A percentile compares a stretch with the other conserved stretches of the same genome.
These are phyloP conservation scores for Didymella lethalis DNA, from an alignment of 2,329 filamentous ascomycete species.

Conservation along the genomic window DNA sequence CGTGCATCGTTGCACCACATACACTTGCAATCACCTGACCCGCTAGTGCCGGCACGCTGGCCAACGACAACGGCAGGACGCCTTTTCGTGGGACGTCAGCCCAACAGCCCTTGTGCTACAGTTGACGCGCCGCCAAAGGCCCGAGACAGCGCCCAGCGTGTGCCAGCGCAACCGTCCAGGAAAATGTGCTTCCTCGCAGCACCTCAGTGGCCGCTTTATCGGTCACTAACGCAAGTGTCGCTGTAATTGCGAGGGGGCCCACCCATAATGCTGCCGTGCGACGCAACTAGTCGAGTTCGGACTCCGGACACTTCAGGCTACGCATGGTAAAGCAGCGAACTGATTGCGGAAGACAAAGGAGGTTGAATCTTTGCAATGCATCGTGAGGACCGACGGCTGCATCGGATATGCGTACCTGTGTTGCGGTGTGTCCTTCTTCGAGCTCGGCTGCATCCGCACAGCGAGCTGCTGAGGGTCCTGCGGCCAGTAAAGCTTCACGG, in stretches of 20 bases:
- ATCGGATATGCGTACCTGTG: slow-evolving; percentile 13
- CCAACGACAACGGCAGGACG: slow-evolving; percentile 19
- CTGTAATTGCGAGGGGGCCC: background rate
- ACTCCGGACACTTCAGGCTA: background rate
- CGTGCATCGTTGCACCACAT: slow-evolving; percentile 21
- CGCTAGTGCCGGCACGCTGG: slow-evolving; percentile 21
- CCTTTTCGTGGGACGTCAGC: slow-evolving; percentile 21
- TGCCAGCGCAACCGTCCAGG: slow-evolving; percentile 12
- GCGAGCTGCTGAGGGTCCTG: slow-evolving; percentile 16
- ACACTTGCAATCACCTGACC: slow-evolving; percentile 22
- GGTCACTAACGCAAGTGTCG: slow-evolving; percentile 13
- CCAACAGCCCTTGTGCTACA: slow-evolving; percentile 16
- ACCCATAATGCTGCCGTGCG: slow-evolving; percentile 6
- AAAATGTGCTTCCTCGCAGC: slow-evolving; percentile 6
- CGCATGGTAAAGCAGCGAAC: slow-evolving; percentile 1
- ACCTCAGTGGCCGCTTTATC: slow-evolving; percentile 15
- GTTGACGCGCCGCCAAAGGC: slow-evolving; percentile 19
- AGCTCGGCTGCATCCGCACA: slow-evolving; percentile 5
- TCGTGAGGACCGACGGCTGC: slow-evolving; percentile 10
- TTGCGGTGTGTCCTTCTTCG: background rate
- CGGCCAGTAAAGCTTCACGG: slow-evolving; percentile 17
- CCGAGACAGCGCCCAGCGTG: slow-evolving; percentile 7
- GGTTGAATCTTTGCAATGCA: slow-evolving; percentile 6
- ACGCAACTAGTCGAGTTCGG: slow-evolving; percentile 10
- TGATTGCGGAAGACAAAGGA: slow-evolving; percentile 14